phyloP scores from a whole-genome alignment of 768 basidiomycete genomes.

The Mycena leptocephala region DNA sequence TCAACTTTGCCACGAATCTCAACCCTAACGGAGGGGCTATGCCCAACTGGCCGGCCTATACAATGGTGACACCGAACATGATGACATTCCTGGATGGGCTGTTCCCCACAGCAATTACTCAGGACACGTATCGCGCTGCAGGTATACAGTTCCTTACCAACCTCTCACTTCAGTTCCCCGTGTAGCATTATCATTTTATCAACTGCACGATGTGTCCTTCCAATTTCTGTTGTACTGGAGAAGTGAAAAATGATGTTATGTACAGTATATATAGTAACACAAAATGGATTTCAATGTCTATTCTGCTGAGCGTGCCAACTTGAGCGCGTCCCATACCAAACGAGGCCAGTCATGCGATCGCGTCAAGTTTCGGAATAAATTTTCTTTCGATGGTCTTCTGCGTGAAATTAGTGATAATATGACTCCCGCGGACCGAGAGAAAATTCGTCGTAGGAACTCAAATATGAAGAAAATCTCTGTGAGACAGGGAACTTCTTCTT shows the following conservation, averaged over 20 bases:
- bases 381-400: neutral
- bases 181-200: constrained; percentile 26
- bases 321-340: too few species aligned
- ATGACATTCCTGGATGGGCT: constrained; percentile 49
- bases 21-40: constrained; percentile 57
- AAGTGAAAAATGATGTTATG: too few species aligned
- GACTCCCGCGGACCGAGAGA: neutral
- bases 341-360: too few species aligned
- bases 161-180: constrained; percentile 48
- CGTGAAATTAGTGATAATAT: neutral
- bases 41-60: constrained; percentile 63
- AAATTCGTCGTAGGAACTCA: neutral
- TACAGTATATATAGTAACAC: too few species aligned
- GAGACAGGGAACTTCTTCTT: neutral
- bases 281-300: too few species aligned
- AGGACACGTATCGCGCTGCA: constrained; percentile 43
- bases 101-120: constrained; percentile 34
- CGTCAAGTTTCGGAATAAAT: too few species aligned
- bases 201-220: too few species aligned
- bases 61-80: constrained; percentile 47
- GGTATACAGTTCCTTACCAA: constrained; percentile 43
- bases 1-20: too few species aligned
- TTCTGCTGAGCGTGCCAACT: too few species aligned
- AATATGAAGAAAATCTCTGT: neutral
- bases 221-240: too few species aligned